Evolutionary conservation across 2,329 filamentous ascomycete species (phyloP).

Genomic region (Tolypocladium sp.): DNA sequence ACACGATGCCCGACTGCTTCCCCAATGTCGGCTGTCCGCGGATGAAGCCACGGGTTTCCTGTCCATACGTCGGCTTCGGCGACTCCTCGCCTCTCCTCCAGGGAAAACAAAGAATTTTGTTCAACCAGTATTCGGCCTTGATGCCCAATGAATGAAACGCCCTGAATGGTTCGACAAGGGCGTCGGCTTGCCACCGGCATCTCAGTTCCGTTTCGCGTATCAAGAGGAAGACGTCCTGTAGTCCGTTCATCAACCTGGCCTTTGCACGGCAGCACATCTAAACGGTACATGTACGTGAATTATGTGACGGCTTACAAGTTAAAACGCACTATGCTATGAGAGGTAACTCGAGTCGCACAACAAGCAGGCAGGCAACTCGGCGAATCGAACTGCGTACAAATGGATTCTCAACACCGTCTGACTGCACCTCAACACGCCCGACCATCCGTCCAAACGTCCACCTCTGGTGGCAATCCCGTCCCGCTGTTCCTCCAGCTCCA

Average conservation of each 20-base stretch:
- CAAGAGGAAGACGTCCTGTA: neutral
- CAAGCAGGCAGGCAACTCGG: neutral
- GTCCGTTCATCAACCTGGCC: neutral
- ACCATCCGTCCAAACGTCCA: neutral
- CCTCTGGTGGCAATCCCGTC: neutral
- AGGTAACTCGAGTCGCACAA: neutral
- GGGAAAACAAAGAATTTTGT: no score
- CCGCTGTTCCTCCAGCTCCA: slow-evolving; percentile 14
- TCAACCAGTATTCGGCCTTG: no score
- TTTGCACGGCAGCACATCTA: neutral
- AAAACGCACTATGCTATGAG: neutral
- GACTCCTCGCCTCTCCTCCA: no score
- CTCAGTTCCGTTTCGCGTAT: no score
- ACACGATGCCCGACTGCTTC: neutral
- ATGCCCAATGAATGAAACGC: no score
- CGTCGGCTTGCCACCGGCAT: no score
- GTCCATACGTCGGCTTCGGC: neutral
- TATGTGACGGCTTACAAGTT: neutral
- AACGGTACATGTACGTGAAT: neutral
- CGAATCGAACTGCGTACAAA: neutral
- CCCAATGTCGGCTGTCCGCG: neutral
- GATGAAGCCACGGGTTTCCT: neutral
- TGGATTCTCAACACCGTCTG: neutral
- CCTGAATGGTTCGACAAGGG: no score
- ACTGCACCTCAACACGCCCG: neutral